A percentile compares a stretch with the other conserved stretches of the same genome.
phyloP scores from a whole-genome alignment of 139 green algal genomes.

The Yamagishiella unicocca region DNA sequence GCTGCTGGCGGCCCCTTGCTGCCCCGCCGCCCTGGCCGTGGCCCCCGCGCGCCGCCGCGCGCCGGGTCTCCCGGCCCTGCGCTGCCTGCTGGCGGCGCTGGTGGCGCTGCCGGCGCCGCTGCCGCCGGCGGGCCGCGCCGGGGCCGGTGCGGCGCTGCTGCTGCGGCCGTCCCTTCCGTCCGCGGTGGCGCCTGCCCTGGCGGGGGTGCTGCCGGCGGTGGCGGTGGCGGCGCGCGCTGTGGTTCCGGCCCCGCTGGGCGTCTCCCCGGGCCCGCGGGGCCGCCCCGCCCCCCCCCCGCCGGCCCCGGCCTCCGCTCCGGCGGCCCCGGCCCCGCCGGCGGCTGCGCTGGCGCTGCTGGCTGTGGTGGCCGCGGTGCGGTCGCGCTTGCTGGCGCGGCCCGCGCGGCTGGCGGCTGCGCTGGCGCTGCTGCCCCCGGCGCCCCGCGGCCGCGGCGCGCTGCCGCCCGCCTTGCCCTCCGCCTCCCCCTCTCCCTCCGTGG shows the following conservation, averaged over 20 bases:
- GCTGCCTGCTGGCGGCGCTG: slow-evolving; percentile 11
- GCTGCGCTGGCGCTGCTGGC: slow-evolving; percentile 14
- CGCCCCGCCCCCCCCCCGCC: background rate
- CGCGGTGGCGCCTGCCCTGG: background rate
- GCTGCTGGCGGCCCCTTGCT: background rate
- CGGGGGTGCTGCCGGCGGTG: background rate
- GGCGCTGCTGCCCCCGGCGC: slow-evolving; percentile 15
- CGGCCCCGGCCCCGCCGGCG: background rate
- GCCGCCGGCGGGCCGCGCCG: background rate
- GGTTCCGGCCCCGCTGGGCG: background rate
- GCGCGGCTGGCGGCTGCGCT: slow-evolving; percentile 22
- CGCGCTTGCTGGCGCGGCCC: background rate
- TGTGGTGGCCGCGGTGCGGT: background rate
- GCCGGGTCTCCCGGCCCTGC: slow-evolving; percentile 13
- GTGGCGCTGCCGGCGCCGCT: background rate
- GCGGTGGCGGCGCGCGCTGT: slow-evolving; percentile 36
- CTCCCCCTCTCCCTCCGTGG: background rate
- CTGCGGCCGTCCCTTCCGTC: background rate
- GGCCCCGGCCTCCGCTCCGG: background rate
- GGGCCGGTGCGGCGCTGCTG: background rate
- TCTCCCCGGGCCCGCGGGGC: background rate
- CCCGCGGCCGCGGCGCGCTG: background rate
- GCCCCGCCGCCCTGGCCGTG: background rate
- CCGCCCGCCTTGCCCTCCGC: background rate
- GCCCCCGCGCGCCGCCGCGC: slow-evolving; percentile 5